These are phyloP conservation scores for Camellia oleifera DNA, from an alignment of 179 eudicot genomes.

Conservation along the genomic window DNA sequence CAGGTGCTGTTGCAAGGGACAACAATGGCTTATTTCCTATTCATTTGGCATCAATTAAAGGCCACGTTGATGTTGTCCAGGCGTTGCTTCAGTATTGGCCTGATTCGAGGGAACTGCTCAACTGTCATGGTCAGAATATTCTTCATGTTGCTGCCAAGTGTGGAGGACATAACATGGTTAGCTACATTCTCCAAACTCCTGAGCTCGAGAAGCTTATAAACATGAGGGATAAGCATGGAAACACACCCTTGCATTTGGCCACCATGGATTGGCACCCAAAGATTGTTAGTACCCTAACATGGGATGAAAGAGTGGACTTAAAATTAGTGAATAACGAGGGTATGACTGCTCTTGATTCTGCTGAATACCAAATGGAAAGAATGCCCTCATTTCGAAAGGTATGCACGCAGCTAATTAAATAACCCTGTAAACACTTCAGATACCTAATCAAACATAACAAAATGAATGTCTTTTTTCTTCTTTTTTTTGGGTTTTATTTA, in stretches of 20 bases:
- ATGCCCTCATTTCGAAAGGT: too few relatives aligned
- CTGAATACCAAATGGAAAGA: too few relatives aligned
- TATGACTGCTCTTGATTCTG: too few relatives aligned
- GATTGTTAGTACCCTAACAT: slow-evolving; percentile 21
- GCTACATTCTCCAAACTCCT: slow-evolving; percentile 15
- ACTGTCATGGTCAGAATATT: slow-evolving; percentile 16
- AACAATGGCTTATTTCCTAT: slow-evolving; percentile 20
- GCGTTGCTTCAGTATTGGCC: slow-evolving; percentile 17
- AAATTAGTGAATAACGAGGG: not conserved
- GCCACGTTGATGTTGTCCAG: slow-evolving; percentile 8
- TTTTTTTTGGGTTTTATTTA: too few relatives aligned
- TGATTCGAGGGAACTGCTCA: slow-evolving; percentile 24
- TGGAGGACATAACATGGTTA: slow-evolving; percentile 18
- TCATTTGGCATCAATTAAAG: slow-evolving; percentile 17
- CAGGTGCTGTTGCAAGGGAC: slow-evolving; percentile 6
- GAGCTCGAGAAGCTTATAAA: slow-evolving; percentile 14
- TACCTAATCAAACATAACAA: too few relatives aligned
- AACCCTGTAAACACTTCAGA: too few relatives aligned
- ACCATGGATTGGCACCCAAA: slow-evolving; percentile 25
- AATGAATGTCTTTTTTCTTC: too few relatives aligned
- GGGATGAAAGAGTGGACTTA: slow-evolving; percentile 27
- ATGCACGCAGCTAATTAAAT: too few relatives aligned
- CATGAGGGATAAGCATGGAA: slow-evolving; percentile 16
- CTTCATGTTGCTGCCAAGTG: slow-evolving; percentile 28
- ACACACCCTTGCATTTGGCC: slow-evolving; percentile 28